A percentile compares a stretch with the other conserved stretches of the same genome.
Conservation (phyloP, 345 rosid species). For the Eucalyptus lansdowneana region DNA sequence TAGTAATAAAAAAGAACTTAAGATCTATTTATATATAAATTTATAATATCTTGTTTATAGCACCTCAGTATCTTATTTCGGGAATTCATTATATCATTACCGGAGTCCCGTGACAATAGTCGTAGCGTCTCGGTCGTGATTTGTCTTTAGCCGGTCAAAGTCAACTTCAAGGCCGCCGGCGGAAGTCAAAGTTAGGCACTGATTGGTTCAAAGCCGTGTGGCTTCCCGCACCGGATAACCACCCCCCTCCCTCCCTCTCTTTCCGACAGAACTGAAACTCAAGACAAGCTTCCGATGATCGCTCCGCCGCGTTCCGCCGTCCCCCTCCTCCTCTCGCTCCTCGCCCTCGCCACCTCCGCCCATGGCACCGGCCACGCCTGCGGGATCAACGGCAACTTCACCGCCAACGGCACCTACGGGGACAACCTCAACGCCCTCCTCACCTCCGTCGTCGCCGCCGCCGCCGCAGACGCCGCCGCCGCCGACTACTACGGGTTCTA, state of each 20-base stretch:
- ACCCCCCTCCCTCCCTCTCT: too few relatives aligned
- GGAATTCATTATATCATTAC: not conserved
- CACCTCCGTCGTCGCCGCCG: not conserved
- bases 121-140: not conserved
- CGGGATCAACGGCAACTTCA: not conserved
- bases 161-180: too few relatives aligned
- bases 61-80: not conserved
- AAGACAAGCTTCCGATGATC: not conserved
- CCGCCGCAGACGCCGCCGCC: too few relatives aligned
- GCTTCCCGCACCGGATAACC: too few relatives aligned
- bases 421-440: not conserved
- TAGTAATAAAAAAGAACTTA: not conserved
- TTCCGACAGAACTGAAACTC: too few relatives aligned
- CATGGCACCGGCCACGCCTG: not conserved
- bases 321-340: not conserved
- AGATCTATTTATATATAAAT: not conserved
- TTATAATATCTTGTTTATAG: too few relatives aligned
- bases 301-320: not conserved
- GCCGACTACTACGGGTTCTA: rapidly evolving
- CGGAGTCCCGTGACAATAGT: not conserved
- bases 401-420: not conserved
- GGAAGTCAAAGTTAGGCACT: too few relatives aligned
- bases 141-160: too few relatives aligned
- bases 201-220: too few relatives aligned
- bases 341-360: not conserved